Conservation (phyloP, 2,329 filamentous ascomycete genomes). For the Ramularia collo-cygni region DNA sequence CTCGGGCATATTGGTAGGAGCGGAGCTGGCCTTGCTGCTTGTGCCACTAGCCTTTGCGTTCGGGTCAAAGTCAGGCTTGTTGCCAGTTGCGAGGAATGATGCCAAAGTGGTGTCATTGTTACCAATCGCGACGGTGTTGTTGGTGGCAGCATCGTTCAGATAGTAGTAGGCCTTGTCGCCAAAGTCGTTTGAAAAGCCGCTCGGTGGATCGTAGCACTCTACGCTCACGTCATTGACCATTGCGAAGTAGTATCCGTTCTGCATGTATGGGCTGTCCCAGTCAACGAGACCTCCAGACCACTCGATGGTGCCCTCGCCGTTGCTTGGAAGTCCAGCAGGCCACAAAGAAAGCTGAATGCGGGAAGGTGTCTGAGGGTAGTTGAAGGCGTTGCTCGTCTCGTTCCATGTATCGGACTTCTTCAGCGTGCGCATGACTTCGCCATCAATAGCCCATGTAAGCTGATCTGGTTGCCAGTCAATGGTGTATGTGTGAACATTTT, state of each 20-base stretch:
- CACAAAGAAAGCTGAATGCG: conserved; percentile 92
- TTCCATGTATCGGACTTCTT: conserved; percentile 81
- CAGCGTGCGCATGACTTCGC: conserved; percentile 65
- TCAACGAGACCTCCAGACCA: conserved; percentile 90
- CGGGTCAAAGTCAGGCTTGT: conserved; percentile 53
- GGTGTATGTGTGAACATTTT: conserved; percentile 81
- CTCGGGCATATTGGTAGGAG: conserved; percentile 28
- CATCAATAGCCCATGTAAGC: conserved; percentile 84
- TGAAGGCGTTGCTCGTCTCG: conserved; percentile 68
- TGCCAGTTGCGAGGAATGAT: conserved; percentile 73
- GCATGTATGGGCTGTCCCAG: conserved; percentile 77
- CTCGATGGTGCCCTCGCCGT: conserved; percentile 74
- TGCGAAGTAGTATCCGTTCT: conserved; percentile 85
- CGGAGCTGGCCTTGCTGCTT: conserved; percentile 23
- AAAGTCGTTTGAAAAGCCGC: conserved; percentile 49
- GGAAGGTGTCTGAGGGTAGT: conserved; percentile 84
- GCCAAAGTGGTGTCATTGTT: conserved; percentile 68
- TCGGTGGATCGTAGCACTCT: conserved; percentile 79
- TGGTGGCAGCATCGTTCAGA: conserved; percentile 57
- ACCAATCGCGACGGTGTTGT: conserved; percentile 70
- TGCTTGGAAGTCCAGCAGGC: conserved; percentile 77
- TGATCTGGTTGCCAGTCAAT: conserved; percentile 85
- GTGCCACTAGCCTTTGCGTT: conserved; percentile 28
- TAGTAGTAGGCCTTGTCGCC: conserved; percentile 71
- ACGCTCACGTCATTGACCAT: conserved; percentile 71